phyloP scores from a whole-genome alignment of 2,329 filamentous ascomycete genomes.

The Alternaria arborescens region DNA sequence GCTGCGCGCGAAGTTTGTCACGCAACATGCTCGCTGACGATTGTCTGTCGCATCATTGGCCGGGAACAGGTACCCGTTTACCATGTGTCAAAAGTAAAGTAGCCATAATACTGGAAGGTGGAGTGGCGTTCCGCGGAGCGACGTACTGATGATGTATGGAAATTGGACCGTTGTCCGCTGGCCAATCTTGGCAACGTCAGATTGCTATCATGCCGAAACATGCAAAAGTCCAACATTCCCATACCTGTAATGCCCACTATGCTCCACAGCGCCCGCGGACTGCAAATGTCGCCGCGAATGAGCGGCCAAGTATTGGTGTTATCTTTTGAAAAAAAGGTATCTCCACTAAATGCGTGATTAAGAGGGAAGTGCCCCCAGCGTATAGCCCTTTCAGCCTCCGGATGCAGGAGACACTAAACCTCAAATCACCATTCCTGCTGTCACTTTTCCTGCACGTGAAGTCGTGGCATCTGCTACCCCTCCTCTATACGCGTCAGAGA shows the following conservation, averaged over 20 bases:
- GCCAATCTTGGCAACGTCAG: conserved; percentile 11
- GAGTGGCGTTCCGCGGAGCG: not conserved
- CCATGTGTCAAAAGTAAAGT: not conserved
- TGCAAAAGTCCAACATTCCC: conserved; percentile 6
- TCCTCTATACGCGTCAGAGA: conserved; percentile 25
- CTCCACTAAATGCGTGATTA: not conserved
- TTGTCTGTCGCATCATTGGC: not conserved
- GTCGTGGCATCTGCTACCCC: not conserved
- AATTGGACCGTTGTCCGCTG: conserved; percentile 9
- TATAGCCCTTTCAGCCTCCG: not conserved
- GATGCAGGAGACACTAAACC: not conserved
- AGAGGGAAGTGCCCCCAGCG: not conserved
- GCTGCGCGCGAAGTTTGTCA: not conserved
- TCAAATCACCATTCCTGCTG: not conserved
- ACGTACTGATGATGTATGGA: not conserved
- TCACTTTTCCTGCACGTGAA: conserved; percentile 9
- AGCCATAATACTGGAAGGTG: not conserved
- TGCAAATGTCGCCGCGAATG: not conserved
- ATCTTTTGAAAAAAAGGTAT: not conserved
- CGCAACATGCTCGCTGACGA: conserved; percentile 4
- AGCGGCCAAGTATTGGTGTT: not conserved
- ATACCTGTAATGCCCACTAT: not conserved
- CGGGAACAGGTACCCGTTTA: not conserved
- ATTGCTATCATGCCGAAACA: conserved; percentile 15
- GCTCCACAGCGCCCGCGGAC: not conserved